Conservation (phyloP, 2,329 filamentous ascomycete genomes). For the Drechmeria coniospora region DNA sequence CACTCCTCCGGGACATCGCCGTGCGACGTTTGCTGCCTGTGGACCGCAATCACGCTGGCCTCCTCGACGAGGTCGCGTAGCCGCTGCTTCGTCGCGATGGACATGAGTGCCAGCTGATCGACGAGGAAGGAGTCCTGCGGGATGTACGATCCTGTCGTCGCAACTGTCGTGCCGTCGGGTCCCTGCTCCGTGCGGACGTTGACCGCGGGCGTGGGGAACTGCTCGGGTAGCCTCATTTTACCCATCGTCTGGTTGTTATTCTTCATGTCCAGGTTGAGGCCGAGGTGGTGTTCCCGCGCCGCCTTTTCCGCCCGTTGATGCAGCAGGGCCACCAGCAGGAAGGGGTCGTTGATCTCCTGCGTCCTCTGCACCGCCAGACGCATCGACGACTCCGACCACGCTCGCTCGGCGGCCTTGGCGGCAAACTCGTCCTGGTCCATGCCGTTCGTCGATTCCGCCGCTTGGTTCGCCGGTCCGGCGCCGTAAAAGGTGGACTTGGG, state of each 20-base stretch:
- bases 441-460: conserved; percentile 28
- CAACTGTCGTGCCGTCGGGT: conserved; percentile 46
- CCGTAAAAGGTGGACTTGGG: conserved; percentile 46
- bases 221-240: conserved; percentile 31
- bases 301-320: conserved; percentile 44
- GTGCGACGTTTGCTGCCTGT: conserved; percentile 63
- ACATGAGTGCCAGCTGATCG: conserved; percentile 71
- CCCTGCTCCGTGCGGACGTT: conserved; percentile 39
- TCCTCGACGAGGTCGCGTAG: conserved; percentile 65
- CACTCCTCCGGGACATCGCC: conserved; percentile 66
- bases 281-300: conserved; percentile 40
- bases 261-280: conserved; percentile 40
- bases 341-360: conserved; percentile 59
- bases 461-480: conserved; percentile 49
- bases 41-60: conserved; percentile 52
- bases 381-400: conserved; percentile 51
- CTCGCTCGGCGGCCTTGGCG: conserved; percentile 47
- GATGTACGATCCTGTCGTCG: conserved; percentile 53
- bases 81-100: conserved; percentile 68
- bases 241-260: conserved; percentile 26
- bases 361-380: conserved; percentile 43
- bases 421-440: conserved; percentile 47
- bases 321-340: conserved; percentile 48
- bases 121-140: conserved; percentile 62
- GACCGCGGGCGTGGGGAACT: conserved; percentile 35